phyloP scores from a whole-genome alignment of 2,329 filamentous ascomycete species.

The Penicillium griseofulvum region DNA sequence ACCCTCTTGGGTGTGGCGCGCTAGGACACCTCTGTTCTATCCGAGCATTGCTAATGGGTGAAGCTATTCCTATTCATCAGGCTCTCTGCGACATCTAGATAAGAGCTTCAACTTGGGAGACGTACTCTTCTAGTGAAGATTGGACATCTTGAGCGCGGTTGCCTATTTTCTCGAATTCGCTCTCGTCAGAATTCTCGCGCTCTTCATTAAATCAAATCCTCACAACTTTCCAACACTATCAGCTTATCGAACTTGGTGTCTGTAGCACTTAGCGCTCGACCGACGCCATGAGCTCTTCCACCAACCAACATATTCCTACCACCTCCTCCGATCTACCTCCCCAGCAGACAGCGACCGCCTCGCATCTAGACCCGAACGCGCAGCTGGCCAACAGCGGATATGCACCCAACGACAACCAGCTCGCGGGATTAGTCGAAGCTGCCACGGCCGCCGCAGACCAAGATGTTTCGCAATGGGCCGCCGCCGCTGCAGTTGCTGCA shows the following conservation, averaged over 20 bases:
- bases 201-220: not conserved
- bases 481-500: constrained; percentile 46
- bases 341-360: constrained; percentile 20
- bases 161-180: no score
- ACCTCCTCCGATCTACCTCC: constrained; percentile 29
- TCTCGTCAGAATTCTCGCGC: not conserved
- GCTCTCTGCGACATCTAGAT: not conserved
- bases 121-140: not conserved
- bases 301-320: constrained; percentile 29
- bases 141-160: not conserved
- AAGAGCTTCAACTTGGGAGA: not conserved
- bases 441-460: constrained; percentile 46
- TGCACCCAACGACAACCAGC: constrained; percentile 42
- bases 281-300: constrained; percentile 30
- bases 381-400: constrained; percentile 31
- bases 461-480: constrained; percentile 43
- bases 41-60: not conserved
- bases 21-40: not conserved
- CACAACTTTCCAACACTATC: not conserved
- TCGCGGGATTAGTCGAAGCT: constrained; percentile 47
- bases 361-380: constrained; percentile 32
- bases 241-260: constrained; percentile 1
- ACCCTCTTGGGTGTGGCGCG: constrained; percentile 16
- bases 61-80: not conserved
- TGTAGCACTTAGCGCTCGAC: not conserved